Percentiles rank a stretch among this genome's conserved stretches.
Conservation (phyloP, 805 yeast genomes). For the Saturnispora hagleri region DNA sequence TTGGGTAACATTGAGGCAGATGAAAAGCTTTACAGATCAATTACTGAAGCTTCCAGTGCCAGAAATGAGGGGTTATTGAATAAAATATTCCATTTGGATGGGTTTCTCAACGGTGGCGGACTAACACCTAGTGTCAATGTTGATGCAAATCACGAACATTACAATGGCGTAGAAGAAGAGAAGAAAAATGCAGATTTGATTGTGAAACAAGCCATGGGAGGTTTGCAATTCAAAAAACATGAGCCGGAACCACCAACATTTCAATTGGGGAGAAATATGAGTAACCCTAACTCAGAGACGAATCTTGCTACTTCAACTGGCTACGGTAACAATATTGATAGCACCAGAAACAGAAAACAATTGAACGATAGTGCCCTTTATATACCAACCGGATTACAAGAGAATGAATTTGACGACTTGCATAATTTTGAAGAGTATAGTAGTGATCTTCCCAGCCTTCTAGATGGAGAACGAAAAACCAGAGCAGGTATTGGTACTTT, state of each 20-base stretch:
- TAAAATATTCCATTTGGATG: conserved; percentile 12
- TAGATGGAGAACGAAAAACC: conserved; percentile 35
- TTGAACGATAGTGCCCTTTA: conserved; percentile 1
- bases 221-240: not conserved
- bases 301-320: not conserved
- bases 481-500: conserved; percentile 84
- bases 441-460: conserved; percentile 43
- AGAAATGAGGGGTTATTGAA: conserved; percentile 7
- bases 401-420: conserved; percentile 19
- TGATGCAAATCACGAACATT: not conserved
- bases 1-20: not conserved
- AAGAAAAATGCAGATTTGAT: conserved; percentile 47
- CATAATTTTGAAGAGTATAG: conserved; percentile 22
- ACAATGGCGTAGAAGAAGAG: conserved; percentile 25
- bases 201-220: conserved; percentile 21
- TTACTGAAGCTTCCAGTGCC: not conserved
- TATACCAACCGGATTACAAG: conserved; percentile 5
- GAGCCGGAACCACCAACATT: not conserved
- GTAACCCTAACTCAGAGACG: not conserved
- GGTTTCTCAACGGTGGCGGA: conserved; percentile 12
- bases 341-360: not conserved
- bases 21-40: not conserved
- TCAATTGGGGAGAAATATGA: not conserved
- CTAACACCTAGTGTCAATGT: conserved; percentile 8
- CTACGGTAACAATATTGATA: not conserved